Conservation (phyloP, 148 eudicot species). For the Vaccinium vitisidaea region DNA sequence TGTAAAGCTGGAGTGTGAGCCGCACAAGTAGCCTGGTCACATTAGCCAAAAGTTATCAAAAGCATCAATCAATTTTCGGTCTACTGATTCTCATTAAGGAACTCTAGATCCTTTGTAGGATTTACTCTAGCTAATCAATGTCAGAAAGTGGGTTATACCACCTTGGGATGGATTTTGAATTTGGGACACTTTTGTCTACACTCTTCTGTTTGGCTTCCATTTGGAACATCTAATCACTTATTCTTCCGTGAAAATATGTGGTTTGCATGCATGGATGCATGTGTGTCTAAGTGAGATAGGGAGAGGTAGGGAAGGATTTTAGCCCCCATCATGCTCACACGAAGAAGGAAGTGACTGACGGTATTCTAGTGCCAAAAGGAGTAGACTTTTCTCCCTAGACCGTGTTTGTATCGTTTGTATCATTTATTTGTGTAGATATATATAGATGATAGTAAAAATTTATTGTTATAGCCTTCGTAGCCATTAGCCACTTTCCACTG, state of each 20-base stretch:
- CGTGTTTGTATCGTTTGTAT: not conserved
- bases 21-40: not conserved
- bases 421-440: not conserved
- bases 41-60: too few relatives aligned
- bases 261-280: not conserved
- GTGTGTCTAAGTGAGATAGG: not conserved
- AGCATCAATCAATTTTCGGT: not conserved
- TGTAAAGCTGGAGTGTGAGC: not conserved
- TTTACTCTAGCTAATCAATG: not conserved
- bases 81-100: not conserved
- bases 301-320: not conserved
- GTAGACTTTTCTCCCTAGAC: not conserved
- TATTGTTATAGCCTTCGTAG: not conserved
- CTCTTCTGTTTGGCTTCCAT: not conserved
- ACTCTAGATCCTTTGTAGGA: not conserved
- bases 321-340: not conserved
- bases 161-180: not conserved
- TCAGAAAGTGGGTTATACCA: not conserved
- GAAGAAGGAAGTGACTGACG: not conserved
- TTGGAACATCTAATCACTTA: not conserved
- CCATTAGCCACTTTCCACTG: conserved; percentile 3
- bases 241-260: not conserved
- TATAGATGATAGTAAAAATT: not conserved
- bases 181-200: not conserved
- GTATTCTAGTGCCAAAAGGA: not conserved